phyloP scores from a whole-genome alignment of 1,284 basidiomycete species.

The Caloboletus firmus region DNA sequence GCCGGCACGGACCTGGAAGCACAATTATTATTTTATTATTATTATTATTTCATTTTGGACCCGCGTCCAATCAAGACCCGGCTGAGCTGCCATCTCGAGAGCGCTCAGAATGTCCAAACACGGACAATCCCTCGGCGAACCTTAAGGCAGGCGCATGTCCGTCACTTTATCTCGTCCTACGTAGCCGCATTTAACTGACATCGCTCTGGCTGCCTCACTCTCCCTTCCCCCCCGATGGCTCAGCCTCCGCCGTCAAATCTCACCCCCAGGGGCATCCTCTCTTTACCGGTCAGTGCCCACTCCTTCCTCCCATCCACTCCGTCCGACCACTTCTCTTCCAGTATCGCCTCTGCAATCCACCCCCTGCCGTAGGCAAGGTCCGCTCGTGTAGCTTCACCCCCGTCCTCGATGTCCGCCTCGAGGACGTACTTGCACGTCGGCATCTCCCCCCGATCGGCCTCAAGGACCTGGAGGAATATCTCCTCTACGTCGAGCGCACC shows the following conservation, averaged over 20 bases:
- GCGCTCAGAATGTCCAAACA: constrained; percentile 6
- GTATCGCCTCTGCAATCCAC: constrained; percentile 67
- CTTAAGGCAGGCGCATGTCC: constrained; percentile 17
- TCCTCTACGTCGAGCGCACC: constrained; percentile 68
- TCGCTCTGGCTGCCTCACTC: not conserved
- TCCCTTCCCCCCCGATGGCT: constrained; percentile 17
- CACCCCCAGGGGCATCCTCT: constrained; percentile 44
- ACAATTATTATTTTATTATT: not conserved
- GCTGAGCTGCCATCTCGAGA: constrained; percentile 18
- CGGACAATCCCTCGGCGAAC: not conserved
- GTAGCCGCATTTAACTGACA: not conserved
- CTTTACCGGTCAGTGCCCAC: constrained; percentile 42
- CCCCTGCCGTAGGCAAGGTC: constrained; percentile 63
- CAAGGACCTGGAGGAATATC: constrained; percentile 80
- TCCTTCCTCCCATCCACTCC: not conserved
- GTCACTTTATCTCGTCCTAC: constrained; percentile 11
- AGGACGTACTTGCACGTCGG: constrained; percentile 67
- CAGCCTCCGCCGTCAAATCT: constrained; percentile 50
- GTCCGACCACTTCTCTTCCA: constrained; percentile 17
- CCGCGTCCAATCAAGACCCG: constrained; percentile 2
- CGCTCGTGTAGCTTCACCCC: constrained; percentile 62
- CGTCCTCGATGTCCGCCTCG: constrained; percentile 57
- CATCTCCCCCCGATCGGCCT: constrained; percentile 73
- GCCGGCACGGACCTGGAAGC: not conserved
- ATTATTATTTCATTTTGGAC: too few species aligned